A percentile compares a stretch with the other conserved stretches of the same genome.
Conservation (phyloP, 2,329 filamentous ascomycete species). For the Nigrospora oryzae region DNA sequence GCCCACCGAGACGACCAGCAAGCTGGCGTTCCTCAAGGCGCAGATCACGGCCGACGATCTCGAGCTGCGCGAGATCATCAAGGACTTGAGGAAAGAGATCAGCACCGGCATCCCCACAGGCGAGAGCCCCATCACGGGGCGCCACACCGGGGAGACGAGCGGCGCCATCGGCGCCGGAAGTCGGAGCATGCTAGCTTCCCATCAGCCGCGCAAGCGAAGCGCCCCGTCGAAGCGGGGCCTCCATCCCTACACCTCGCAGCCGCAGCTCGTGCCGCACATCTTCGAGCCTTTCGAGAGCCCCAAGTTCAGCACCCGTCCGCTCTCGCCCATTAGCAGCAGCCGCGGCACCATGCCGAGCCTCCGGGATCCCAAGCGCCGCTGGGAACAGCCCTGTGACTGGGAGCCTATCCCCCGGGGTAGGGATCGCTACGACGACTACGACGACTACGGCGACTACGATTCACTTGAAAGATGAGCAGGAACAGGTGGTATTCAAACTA, state of each 20-base stretch:
- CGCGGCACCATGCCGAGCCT: neutral
- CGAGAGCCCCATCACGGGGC: too few relatives aligned
- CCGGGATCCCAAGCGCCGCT: neutral
- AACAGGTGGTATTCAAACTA: too few relatives aligned
- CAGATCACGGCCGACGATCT: slow-evolving; percentile 71
- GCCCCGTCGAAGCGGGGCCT: neutral
- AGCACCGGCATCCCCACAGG: too few relatives aligned
- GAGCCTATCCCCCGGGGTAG: neutral
- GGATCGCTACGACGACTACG: too few relatives aligned
- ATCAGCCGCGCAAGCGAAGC: neutral
- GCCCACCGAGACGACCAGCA: slow-evolving; percentile 26
- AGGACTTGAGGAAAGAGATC: slow-evolving; percentile 28
- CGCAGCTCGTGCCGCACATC: slow-evolving; percentile 27
- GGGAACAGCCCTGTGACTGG: neutral
- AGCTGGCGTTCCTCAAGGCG: slow-evolving; percentile 63
- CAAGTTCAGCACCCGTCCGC: slow-evolving; percentile 18
- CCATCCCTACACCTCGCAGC: slow-evolving; percentile 26
- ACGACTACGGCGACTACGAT: too few relatives aligned
- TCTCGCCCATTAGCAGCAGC: neutral
- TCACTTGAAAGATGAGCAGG: too few relatives aligned
- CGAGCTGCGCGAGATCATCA: slow-evolving; percentile 67
- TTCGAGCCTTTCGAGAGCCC: slow-evolving; percentile 24
- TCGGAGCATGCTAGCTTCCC: too few relatives aligned
- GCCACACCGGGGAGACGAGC: too few relatives aligned
- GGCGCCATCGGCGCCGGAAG: slow-evolving; percentile 1